These are phyloP conservation scores for Aspergillus fumigatiaffinis DNA, from an alignment of 2,329 filamentous ascomycete genomes.

Conservation along the genomic window DNA sequence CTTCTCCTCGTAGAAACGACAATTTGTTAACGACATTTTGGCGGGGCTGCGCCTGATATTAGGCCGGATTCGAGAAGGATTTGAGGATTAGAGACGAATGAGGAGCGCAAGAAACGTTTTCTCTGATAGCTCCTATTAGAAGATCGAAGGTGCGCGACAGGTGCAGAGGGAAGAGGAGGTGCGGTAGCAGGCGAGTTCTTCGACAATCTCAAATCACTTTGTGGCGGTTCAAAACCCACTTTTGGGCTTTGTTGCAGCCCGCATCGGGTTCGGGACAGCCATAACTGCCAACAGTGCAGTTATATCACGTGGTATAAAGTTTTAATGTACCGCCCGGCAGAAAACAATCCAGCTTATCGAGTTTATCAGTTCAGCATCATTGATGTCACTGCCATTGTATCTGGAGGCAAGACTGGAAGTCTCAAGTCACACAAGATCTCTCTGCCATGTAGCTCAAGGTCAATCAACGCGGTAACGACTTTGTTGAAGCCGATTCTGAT, in stretches of 20 bases:
- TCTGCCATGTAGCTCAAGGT: neutral
- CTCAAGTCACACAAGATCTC: neutral
- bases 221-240: constrained; percentile 40
- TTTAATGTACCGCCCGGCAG: constrained; percentile 9
- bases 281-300: constrained; percentile 1
- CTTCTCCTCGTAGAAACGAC: constrained; percentile 96
- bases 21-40: constrained; percentile 93
- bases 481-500: neutral
- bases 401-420: no score
- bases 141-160: constrained; percentile 10
- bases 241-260: constrained; percentile 16
- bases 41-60: constrained; percentile 42
- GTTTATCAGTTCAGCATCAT: neutral
- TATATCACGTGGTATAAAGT: constrained; percentile 2
- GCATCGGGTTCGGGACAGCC: constrained; percentile 11
- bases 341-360: neutral
- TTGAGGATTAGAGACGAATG: neutral
- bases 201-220: constrained; percentile 33
- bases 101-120: neutral
- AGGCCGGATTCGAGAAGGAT: constrained; percentile 7
- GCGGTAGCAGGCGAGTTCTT: constrained; percentile 13
- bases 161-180: constrained; percentile 7
- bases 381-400: no score
- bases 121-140: constrained; percentile 7
- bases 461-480: neutral